Percentiles rank a stretch among this genome's conserved stretches.
Conservation (phyloP, 2,329 filamentous ascomycete species). For the Botrytis tulipae region DNA sequence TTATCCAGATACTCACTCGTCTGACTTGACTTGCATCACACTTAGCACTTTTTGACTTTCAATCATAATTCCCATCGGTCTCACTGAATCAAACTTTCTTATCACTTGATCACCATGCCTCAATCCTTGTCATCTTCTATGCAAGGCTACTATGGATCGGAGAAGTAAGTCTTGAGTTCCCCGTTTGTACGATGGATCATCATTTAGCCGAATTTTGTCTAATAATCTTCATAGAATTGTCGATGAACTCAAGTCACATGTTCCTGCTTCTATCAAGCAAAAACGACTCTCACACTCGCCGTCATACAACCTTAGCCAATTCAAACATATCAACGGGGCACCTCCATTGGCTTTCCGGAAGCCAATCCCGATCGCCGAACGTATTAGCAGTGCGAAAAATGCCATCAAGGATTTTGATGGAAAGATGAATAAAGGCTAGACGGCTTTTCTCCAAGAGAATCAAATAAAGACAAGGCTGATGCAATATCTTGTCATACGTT, state of each 20-base stretch:
- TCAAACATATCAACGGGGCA: neutral
- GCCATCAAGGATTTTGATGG: constrained; percentile 10
- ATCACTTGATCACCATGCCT: constrained; percentile 3
- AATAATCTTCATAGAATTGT: neutral
- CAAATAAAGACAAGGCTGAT: neutral
- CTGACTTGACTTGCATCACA: neutral
- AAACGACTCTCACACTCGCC: neutral
- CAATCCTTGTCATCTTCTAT: constrained; percentile 20
- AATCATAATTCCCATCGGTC: neutral
- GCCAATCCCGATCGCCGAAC: constrained; percentile 3
- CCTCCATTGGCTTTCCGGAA: constrained; percentile 14
- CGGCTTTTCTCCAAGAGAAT: neutral
- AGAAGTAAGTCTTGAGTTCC: constrained; percentile 12
- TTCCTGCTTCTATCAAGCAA: neutral
- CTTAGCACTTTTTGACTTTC: neutral
- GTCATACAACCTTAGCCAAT: neutral
- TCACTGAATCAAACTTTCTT: neutral
- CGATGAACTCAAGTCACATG: neutral
- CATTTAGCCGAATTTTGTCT: constrained; percentile 9
- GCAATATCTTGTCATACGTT: constrained; percentile 7
- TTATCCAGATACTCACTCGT: neutral
- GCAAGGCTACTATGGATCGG: constrained; percentile 17
- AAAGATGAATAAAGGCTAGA: constrained; percentile 9
- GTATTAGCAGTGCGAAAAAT: neutral
- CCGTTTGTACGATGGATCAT: neutral